A percentile compares a stretch with the other conserved stretches of the same genome.
These are phyloP conservation scores for Debaryomyces coudertii DNA, from an alignment of 1,139 yeast genomes.

Conservation along the genomic window DNA sequence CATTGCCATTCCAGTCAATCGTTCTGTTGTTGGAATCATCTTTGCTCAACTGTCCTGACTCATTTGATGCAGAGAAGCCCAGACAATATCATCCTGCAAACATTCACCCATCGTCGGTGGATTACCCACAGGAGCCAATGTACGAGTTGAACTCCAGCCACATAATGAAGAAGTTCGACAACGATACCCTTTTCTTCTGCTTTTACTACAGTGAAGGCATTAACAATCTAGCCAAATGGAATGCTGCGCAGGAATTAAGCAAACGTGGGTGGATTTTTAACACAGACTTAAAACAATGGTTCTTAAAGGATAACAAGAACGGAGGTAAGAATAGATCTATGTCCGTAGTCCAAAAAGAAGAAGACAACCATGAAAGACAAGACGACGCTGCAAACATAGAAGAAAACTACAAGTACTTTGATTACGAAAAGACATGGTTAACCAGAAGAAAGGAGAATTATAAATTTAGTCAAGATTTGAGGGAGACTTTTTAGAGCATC, in stretches of 20 bases:
- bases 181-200: conserved; percentile 88
- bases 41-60: conserved; percentile 87
- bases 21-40: conserved; percentile 71
- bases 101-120: conserved; percentile 89
- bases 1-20: conserved; percentile 61
- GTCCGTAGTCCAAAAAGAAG: conserved; percentile 39
- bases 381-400: conserved; percentile 30
- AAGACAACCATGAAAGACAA: conserved; percentile 23
- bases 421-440: conserved; percentile 88
- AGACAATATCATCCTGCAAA: conserved; percentile 75
- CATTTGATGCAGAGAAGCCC: conserved; percentile 87
- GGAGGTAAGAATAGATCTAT: conserved; percentile 45
- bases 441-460: conserved; percentile 77
- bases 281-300: conserved; percentile 81
- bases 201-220: conserved; percentile 72
- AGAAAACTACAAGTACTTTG: conserved; percentile 80
- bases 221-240: conserved; percentile 56
- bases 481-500: conserved; percentile 20
- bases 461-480: conserved; percentile 33
- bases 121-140: conserved; percentile 91
- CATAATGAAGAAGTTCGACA: conserved; percentile 73
- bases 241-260: conserved; percentile 82
- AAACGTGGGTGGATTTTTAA: conserved; percentile 90
- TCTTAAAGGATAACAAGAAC: conserved; percentile 54
- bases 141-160: conserved; percentile 54